Conservation (phyloP, 1,284 basidiomycete genomes). For the Blastosporella zonata region DNA sequence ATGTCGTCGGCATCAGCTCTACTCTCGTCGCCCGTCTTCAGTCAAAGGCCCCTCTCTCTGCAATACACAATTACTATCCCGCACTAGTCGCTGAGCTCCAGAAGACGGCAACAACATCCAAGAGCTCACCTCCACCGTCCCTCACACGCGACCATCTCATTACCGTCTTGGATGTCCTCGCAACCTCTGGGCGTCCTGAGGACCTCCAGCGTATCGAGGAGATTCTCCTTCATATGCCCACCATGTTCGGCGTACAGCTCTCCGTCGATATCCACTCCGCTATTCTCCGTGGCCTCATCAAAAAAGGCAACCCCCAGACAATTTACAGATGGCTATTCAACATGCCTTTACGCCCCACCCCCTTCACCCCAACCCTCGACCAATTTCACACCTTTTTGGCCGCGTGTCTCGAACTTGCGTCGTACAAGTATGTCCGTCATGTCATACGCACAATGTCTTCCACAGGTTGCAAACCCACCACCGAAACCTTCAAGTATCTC, state of each 20-base stretch:
- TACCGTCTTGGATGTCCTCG: slow-evolving; percentile 41
- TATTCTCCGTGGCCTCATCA: slow-evolving; percentile 45
- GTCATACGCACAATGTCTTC: slow-evolving; percentile 42
- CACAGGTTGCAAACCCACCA: slow-evolving; percentile 43
- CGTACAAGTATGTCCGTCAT: slow-evolving; percentile 38
- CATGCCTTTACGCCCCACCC: slow-evolving; percentile 47
- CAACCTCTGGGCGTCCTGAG: slow-evolving; percentile 42
- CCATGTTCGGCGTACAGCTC: slow-evolving; percentile 41
- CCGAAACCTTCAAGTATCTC: slow-evolving; percentile 46
- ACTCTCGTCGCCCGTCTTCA: slow-evolving; percentile 27
- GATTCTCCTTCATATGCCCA: slow-evolving; percentile 44
- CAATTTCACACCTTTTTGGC: slow-evolving; percentile 55
- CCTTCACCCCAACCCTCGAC: slow-evolving; percentile 42
- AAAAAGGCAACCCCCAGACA: slow-evolving; percentile 38
- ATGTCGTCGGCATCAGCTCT: slow-evolving; percentile 8
- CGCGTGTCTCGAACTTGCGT: slow-evolving; percentile 35
- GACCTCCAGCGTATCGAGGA: slow-evolving; percentile 49
- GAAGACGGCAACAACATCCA: slow-evolving; percentile 18
- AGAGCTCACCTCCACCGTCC: slow-evolving; percentile 14
- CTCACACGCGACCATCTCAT: slow-evolving; percentile 31
- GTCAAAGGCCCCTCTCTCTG: slow-evolving; percentile 27
- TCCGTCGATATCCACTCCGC: slow-evolving; percentile 40
- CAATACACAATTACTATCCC: slow-evolving; percentile 37
- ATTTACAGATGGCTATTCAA: slow-evolving; percentile 46
- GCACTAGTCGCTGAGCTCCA: slow-evolving; percentile 26